A percentile compares a stretch with the other conserved stretches of the same genome.
These are phyloP conservation scores for Yamagishiella unicocca DNA, from an alignment of 139 green algal species.

Conservation along the genomic window DNA sequence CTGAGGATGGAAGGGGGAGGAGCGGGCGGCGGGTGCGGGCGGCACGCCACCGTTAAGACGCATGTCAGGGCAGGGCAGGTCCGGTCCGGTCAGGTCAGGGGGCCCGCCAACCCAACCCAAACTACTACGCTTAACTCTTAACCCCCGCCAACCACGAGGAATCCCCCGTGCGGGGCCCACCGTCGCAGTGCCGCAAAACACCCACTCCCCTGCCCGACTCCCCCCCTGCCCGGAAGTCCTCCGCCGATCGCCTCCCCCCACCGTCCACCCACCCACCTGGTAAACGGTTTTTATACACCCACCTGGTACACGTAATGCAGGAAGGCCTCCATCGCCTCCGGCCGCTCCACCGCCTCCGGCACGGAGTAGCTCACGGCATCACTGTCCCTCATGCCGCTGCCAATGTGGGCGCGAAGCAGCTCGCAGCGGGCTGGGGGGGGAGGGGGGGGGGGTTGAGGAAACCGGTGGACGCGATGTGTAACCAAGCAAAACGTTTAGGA, in stretches of 20 bases:
- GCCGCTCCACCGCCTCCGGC: constrained; percentile 1
- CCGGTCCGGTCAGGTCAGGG: too few species aligned
- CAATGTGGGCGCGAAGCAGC: constrained; percentile 34
- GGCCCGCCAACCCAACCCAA: too few species aligned
- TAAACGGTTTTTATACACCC: background rate
- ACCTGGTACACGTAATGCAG: constrained; percentile 44
- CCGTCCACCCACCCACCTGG: background rate
- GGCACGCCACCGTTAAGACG: too few species aligned
- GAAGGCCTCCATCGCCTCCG: constrained; percentile 29
- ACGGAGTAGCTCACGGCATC: background rate
- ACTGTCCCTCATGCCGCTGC: constrained; percentile 43
- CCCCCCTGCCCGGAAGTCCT: background rate
- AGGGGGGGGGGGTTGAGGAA: background rate
- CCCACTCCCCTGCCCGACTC: too few species aligned
- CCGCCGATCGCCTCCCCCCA: background rate
- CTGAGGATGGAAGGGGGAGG: background rate
- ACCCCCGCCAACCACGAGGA: too few species aligned
- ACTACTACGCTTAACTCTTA: too few species aligned
- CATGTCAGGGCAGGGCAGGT: too few species aligned
- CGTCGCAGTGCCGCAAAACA: too few species aligned
- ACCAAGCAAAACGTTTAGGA: too few species aligned
- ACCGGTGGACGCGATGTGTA: too few species aligned
- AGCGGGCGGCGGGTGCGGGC: background rate
- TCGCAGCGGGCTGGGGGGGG: constrained; percentile 39
- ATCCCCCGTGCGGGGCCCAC: too few species aligned